Conservation (phyloP, 768 basidiomycete genomes). For the Naganishia antarctica region DNA sequence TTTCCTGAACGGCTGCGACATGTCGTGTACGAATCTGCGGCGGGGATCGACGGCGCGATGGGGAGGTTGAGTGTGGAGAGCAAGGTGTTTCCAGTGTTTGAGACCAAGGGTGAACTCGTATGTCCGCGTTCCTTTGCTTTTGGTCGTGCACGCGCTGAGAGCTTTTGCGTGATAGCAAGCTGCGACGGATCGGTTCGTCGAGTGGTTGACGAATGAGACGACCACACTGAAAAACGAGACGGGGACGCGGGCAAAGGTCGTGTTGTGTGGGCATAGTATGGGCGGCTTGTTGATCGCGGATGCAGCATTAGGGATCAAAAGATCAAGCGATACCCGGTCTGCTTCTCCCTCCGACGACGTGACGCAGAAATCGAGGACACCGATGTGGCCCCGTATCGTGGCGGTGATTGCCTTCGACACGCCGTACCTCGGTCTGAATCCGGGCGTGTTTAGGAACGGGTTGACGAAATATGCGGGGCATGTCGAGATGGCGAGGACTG, state of each 20-base stretch:
- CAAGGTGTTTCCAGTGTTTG: constrained; percentile 81
- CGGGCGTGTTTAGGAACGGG: constrained; percentile 75
- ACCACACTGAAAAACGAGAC: constrained; percentile 69
- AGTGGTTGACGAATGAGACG: constrained; percentile 85
- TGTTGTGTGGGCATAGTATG: constrained; percentile 90
- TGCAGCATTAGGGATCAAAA: constrained; percentile 65
- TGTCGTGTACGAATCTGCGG: constrained; percentile 57
- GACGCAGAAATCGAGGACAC: too few relatives aligned
- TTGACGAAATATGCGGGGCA: constrained; percentile 70
- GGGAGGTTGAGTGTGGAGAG: constrained; percentile 64
- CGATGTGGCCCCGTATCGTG: constrained; percentile 76
- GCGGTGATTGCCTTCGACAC: constrained; percentile 85
- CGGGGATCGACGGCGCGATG: constrained; percentile 42
- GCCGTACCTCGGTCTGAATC: constrained; percentile 87
- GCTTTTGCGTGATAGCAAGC: constrained; percentile 62
- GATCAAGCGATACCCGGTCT: neutral
- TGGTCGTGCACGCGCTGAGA: too few relatives aligned
- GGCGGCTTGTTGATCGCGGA: constrained; percentile 86
- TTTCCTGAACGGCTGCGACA: constrained; percentile 79
- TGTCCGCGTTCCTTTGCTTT: too few relatives aligned
- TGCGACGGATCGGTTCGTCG: constrained; percentile 78
- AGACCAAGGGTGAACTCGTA: constrained; percentile 90
- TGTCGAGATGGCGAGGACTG: constrained; percentile 61
- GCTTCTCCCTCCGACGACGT: too few relatives aligned
- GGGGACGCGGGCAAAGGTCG: constrained; percentile 59